These are phyloP conservation scores for Apiospora malaysiana DNA, from an alignment of 2,329 filamentous ascomycete genomes.

Conservation along the genomic window DNA sequence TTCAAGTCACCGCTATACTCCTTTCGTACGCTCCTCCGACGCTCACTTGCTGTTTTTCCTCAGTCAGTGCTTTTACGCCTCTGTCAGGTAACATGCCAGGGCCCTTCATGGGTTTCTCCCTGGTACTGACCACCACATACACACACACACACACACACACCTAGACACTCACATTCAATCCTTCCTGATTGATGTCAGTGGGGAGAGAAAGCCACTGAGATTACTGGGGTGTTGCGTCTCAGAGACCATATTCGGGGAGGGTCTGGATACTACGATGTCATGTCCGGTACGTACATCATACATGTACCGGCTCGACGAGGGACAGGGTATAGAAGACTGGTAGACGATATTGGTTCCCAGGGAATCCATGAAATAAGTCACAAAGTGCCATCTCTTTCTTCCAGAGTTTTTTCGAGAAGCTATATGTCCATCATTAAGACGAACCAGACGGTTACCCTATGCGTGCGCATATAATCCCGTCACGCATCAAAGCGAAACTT, in stretches of 20 bases:
- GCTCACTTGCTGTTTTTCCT: slow-evolving; percentile 19
- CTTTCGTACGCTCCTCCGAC: slow-evolving; percentile 31
- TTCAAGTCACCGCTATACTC: slow-evolving; percentile 31
- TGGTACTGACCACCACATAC: background rate
- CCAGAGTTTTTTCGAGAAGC: slow-evolving; percentile 19
- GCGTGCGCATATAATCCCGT: slow-evolving; percentile 35
- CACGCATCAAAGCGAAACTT: slow-evolving; percentile 28
- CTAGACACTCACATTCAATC: background rate
- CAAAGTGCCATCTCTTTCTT: slow-evolving; percentile 14
- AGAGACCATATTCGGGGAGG: slow-evolving; percentile 1
- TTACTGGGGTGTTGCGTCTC: slow-evolving; percentile 4
- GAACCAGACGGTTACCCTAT: slow-evolving; percentile 28
- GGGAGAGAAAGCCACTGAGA: slow-evolving; percentile 12
- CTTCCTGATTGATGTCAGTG: slow-evolving; percentile 16
- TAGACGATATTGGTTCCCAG: background rate
- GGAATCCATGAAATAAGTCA: slow-evolving; percentile 5
- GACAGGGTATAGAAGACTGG: background rate
- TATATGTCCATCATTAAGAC: slow-evolving; percentile 33
- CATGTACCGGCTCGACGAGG: background rate
- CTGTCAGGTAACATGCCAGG: slow-evolving; percentile 12
- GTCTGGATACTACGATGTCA: slow-evolving; percentile 14
- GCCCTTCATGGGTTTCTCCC: background rate
- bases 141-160: background rate
- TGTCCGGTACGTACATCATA: slow-evolving; percentile 11
- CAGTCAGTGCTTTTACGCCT: slow-evolving; percentile 1